Evolutionary conservation across 2,329 filamentous ascomycete genomes (phyloP), one percentile per base, ranked within the genome.

Genomic region (Clarireedia monteithiana): DNA sequence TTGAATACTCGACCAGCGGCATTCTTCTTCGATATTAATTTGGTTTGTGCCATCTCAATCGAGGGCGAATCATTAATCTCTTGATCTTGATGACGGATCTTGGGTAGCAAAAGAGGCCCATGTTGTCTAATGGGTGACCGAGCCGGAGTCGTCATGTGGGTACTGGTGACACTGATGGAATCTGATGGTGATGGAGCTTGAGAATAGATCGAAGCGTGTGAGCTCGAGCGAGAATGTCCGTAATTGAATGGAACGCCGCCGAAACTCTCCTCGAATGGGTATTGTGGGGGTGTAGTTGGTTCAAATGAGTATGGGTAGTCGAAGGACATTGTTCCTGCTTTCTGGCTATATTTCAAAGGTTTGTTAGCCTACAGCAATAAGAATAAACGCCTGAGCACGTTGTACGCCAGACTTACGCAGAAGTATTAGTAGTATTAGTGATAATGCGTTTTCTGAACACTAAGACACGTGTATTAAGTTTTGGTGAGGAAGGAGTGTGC

Each of bases 11-110:
- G 48, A 36, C 52, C 53, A 62, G 68, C 51, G 63, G 63, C 60
- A 55, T 38, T 55, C 59, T 63, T 52, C 56, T 50, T 60, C 15
- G 68, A 57, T 27, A 69, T 56, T 69, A 80, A 75, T 76, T 82
- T 70, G 71, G 79, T 67, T 65, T 84, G 80, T 71, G 86, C 83
- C 44, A 49, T 15, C 38, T 26, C 40, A 30, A 30, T 45, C 20
- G 50, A 36, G 47, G 78, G 75, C 51, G 77, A 75, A 42, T 80
- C 80, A 62, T 85, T 82, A 59, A 90, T 81, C 59, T 85, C 79
- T 72, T 92, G 87, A 73, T 95, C 90, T 73, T 94, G 90, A 42
- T 82, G 82, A 59, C 90, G 82, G 74, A 95, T 91, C 78, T 91
- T 94, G 67, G 90, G 90, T 34, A 95, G 78, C 58, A 95, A 76